phyloP scores from a whole-genome alignment of 352 stramenopile genomes.

The Pythium angustatum region DNA sequence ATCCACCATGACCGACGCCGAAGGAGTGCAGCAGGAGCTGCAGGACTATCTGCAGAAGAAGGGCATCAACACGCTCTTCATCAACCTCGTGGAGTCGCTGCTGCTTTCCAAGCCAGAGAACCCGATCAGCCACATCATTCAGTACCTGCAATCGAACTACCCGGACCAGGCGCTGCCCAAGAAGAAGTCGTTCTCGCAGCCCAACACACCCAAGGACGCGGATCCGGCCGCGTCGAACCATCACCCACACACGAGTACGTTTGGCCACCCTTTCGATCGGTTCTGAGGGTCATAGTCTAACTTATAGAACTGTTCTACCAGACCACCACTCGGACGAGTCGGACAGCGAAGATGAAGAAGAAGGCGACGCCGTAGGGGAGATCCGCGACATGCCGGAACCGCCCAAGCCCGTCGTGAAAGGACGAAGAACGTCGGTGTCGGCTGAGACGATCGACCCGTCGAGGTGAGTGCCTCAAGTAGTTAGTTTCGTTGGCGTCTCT shows the following conservation, averaged over 20 bases:
- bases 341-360: slow-evolving; percentile 86
- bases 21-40: slow-evolving; percentile 89
- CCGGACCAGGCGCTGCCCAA: slow-evolving; percentile 70
- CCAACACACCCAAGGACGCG: slow-evolving; percentile 36
- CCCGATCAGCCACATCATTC: slow-evolving; percentile 87
- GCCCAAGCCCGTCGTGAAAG: slow-evolving; percentile 74
- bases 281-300: background rate
- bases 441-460: slow-evolving; percentile 85
- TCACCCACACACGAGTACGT: slow-evolving; percentile 33
- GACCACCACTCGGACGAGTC: slow-evolving; percentile 84
- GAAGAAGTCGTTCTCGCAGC: slow-evolving; percentile 35
- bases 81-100: slow-evolving; percentile 91
- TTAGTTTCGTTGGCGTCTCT: background rate
- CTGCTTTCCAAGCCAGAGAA: slow-evolving; percentile 90
- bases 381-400: slow-evolving; percentile 62
- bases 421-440: slow-evolving; percentile 87
- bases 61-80: slow-evolving; percentile 92
- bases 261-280: background rate
- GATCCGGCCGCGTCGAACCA: slow-evolving; percentile 40
- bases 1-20: slow-evolving; percentile 72
- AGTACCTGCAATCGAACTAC: slow-evolving; percentile 89
- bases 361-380: slow-evolving; percentile 80
- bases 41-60: slow-evolving; percentile 92
- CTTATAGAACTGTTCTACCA: background rate
- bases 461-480: slow-evolving; percentile 70